Evolutionary conservation across 805 yeast genomes (phyloP), one percentile per base, ranked within the genome.

Genomic region (Wickerhamiella vanderwaltii): DNA sequence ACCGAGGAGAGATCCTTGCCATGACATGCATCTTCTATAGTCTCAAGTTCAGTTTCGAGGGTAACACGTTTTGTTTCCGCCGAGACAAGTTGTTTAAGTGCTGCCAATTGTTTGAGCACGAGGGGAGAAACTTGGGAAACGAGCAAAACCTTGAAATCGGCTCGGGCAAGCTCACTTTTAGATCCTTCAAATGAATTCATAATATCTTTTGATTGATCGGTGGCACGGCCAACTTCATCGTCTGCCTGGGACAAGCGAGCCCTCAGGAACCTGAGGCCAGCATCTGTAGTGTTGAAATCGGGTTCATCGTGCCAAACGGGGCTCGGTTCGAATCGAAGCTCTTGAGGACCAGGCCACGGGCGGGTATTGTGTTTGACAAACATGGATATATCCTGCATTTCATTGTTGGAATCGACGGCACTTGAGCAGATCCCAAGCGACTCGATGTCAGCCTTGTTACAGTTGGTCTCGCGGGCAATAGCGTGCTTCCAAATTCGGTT

Each of bases 301-400:
- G 85, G 95, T 60, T 91, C 96, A 55, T 91, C 98, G 61, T 88
- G 97, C 98, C 98, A 91, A 31, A 91, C 79, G 23, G 86, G 77
- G 19, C 94, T 78, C 1, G 97, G 95, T 48, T 82, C 72, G 54
- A 81, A 91, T 49, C 74, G 69, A 55, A 81, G 84, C 62, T 88
- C 97, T 5, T 65, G 66, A 1, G 96, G 97, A 52, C 86, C 96
- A 34, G 67, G 68, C 96, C 95, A 91, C 12, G 65, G 66, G 25
- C 55, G 51, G 15, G 63, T 61, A 58, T 91, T 91, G 62, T 91
- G 99, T 55, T 86, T 86, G 43, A 86, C 76, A 60, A 77, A 91
- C 96, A 91, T 88, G 25, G 83, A 78, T 0, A 87, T 73, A 60
- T 86, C 95, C 39, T 85, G 63, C 31, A 63, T 64, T 1, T 93